Percentiles rank a stretch among this genome's conserved stretches.
phyloP scores from a whole-genome alignment of 345 rosid species.

The Aquilaria sinensis region DNA sequence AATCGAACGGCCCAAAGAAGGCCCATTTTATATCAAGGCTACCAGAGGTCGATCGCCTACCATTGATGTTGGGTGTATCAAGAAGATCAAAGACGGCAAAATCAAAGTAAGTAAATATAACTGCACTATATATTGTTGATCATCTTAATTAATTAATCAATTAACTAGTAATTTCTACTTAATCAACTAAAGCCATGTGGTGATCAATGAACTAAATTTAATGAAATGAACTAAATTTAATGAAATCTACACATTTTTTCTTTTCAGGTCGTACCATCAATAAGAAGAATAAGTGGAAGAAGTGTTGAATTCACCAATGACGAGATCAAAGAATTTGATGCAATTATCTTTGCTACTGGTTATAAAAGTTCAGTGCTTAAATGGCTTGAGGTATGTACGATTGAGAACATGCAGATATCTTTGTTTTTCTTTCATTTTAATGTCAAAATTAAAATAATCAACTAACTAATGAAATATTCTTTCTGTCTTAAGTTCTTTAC shows the following conservation, averaged over 20 bases:
- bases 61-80: constrained; percentile 46
- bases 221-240: not conserved
- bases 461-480: not conserved
- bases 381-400: constrained; percentile 44
- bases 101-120: constrained; percentile 18
- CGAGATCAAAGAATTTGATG: constrained; percentile 19
- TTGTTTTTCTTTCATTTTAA: no score
- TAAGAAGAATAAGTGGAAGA: constrained; percentile 23
- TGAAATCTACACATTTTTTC: not conserved
- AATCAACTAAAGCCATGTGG: not conserved
- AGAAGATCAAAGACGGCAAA: constrained; percentile 27
- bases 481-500: no score
- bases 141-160: not conserved
- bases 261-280: constrained; percentile 26
- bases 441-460: not conserved
- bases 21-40: constrained; percentile 32
- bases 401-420: no score
- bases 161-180: not conserved
- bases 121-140: no score
- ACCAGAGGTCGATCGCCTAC: constrained; percentile 38
- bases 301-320: constrained; percentile 27
- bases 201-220: not conserved
- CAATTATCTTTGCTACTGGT: constrained; percentile 55
- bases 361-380: constrained; percentile 39
- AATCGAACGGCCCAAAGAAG: constrained; percentile 30